These are phyloP conservation scores for Phytopythium aichiense DNA, from an alignment of 352 stramenopile species.

Conservation along the genomic window DNA sequence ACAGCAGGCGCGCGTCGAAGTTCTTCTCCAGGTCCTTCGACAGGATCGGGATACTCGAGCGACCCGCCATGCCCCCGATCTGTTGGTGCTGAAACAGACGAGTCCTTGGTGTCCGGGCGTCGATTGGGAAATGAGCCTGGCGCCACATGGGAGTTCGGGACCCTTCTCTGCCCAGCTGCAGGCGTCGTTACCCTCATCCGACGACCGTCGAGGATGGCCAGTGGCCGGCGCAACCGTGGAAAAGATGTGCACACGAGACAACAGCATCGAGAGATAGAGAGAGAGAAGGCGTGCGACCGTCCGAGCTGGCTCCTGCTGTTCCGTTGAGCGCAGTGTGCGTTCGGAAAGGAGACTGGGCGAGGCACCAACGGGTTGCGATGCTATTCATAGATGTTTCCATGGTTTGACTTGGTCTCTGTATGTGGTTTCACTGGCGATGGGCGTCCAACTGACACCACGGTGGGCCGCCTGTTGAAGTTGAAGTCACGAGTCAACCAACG, in stretches of 20 bases:
- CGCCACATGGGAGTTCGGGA: conserved; percentile 18
- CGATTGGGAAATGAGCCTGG: conserved; percentile 4
- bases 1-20: conserved; percentile 2
- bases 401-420: background rate
- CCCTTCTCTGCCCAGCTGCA: background rate
- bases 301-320: background rate
- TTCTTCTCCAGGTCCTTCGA: conserved; percentile 3
- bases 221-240: background rate
- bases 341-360: too few relatives aligned
- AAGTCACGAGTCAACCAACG: background rate
- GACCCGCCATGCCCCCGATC: too few relatives aligned
- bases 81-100: too few relatives aligned
- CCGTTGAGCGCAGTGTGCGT: too few relatives aligned
- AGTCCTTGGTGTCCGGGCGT: background rate
- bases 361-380: too few relatives aligned
- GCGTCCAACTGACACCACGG: background rate
- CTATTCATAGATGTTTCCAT: background rate
- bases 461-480: background rate
- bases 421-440: background rate
- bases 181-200: background rate
- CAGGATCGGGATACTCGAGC: background rate
- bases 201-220: background rate
- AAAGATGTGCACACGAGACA: background rate
- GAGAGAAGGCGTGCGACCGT: background rate
- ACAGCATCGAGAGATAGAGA: background rate